Percentiles rank a stretch among this genome's conserved stretches.
These are phyloP conservation scores for Colletotrichum viniferum DNA, from an alignment of 2,329 filamentous ascomycete genomes.

Conservation along the genomic window DNA sequence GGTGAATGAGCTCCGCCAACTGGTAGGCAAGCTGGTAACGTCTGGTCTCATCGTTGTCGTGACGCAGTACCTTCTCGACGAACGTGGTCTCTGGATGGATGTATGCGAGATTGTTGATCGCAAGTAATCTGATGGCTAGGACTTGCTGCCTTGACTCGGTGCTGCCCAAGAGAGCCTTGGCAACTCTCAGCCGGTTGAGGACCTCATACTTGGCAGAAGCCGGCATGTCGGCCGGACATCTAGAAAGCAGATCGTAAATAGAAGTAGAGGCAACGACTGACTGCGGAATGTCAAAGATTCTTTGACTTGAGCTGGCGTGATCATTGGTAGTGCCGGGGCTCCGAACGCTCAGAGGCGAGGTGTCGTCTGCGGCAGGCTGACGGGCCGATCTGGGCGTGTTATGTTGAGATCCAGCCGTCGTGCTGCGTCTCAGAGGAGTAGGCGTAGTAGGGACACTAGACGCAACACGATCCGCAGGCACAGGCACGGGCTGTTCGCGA, in stretches of 20 bases:
- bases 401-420: slow-evolving; percentile 55
- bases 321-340: slow-evolving; percentile 43
- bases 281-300: slow-evolving; percentile 69
- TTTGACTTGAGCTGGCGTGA: slow-evolving; percentile 47
- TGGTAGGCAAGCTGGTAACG: slow-evolving; percentile 91
- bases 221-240: slow-evolving; percentile 69
- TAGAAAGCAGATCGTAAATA: slow-evolving; percentile 61
- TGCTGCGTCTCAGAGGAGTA: slow-evolving; percentile 74
- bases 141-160: slow-evolving; percentile 73
- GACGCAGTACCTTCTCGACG: slow-evolving; percentile 81
- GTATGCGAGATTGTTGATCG: slow-evolving; percentile 89
- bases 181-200: slow-evolving; percentile 80
- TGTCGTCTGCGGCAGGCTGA: slow-evolving; percentile 37
- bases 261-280: slow-evolving; percentile 55
- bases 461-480: slow-evolving; percentile 3
- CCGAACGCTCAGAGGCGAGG: slow-evolving; percentile 54
- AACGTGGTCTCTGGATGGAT: slow-evolving; percentile 86
- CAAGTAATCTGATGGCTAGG: slow-evolving; percentile 80
- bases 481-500: not conserved
- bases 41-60: slow-evolving; percentile 88
- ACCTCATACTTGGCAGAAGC: slow-evolving; percentile 80
- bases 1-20: slow-evolving; percentile 88
- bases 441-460: slow-evolving; percentile 69
- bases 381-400: slow-evolving; percentile 44
- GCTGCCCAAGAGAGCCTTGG: slow-evolving; percentile 77